A percentile compares a stretch with the other conserved stretches of the same genome.
These are phyloP conservation scores for Mycena galopus DNA, from an alignment of 768 basidiomycete genomes.

Conservation along the genomic window DNA sequence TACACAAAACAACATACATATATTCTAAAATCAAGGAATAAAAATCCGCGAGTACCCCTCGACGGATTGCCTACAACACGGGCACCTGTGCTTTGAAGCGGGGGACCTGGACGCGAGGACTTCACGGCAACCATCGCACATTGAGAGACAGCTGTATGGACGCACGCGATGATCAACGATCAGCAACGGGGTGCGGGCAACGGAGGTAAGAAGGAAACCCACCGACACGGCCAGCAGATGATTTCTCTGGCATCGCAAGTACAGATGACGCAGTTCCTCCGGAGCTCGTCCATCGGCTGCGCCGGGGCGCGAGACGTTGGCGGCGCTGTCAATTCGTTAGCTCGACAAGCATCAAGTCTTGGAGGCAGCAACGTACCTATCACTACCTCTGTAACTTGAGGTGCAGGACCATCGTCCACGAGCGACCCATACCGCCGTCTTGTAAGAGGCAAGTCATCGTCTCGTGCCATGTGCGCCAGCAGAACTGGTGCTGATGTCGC, in stretches of 20 bases:
- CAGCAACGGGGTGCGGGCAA: not conserved
- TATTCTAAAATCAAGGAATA: slow-evolving; percentile 58
- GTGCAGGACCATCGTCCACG: slow-evolving; percentile 40
- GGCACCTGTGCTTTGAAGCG: slow-evolving; percentile 73
- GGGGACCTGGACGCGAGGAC: slow-evolving; percentile 67
- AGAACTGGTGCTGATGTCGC: slow-evolving; percentile 56
- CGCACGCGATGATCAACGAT: no score
- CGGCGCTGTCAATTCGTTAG: slow-evolving; percentile 24
- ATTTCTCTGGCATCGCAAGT: slow-evolving; percentile 76
- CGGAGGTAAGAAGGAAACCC: slow-evolving; percentile 36
- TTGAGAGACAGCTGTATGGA: slow-evolving; percentile 61
- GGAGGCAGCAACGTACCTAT: slow-evolving; percentile 15
- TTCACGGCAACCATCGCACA: slow-evolving; percentile 77
- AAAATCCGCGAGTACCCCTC: slow-evolving; percentile 75
- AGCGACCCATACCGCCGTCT: slow-evolving; percentile 61
- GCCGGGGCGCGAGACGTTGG: slow-evolving; percentile 39
- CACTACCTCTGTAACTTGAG: slow-evolving; percentile 31
- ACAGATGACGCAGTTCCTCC: slow-evolving; percentile 74
- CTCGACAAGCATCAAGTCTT: not conserved
- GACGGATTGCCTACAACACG: slow-evolving; percentile 73
- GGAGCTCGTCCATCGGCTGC: slow-evolving; percentile 36
- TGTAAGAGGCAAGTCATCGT: slow-evolving; percentile 60
- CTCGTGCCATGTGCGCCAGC: slow-evolving; percentile 66
- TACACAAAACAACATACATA: slow-evolving; percentile 4
- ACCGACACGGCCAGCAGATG: slow-evolving; percentile 92